Conservation (phyloP, 2,329 filamentous ascomycete species). For the Diaporthe citrichinensis region DNA sequence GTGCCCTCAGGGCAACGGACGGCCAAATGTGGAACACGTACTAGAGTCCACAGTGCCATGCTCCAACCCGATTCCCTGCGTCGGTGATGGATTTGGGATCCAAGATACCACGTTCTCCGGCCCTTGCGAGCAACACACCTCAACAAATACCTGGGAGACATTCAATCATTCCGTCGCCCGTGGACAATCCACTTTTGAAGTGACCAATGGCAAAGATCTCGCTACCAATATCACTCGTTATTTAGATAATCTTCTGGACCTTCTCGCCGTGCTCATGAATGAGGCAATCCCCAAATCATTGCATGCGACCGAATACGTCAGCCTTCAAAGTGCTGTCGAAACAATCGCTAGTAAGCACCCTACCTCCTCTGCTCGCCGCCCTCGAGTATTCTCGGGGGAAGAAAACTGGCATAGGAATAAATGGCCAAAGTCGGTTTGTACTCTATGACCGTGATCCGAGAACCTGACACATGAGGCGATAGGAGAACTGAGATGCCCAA, state of each 20-base stretch:
- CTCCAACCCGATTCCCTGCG: constrained; percentile 10
- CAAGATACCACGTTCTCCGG: not conserved
- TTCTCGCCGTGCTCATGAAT: not conserved
- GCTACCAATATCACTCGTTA: not conserved
- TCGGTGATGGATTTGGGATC: not conserved
- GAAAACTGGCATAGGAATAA: not conserved
- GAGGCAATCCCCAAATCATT: not conserved
- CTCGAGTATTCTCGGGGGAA: not conserved
- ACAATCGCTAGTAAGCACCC: not conserved
- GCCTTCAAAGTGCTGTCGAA: not conserved
- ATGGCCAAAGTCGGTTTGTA: not conserved
- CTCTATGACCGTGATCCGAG: too few relatives aligned
- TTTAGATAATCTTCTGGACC: not conserved
- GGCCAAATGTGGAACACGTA: not conserved
- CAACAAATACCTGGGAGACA: not conserved
- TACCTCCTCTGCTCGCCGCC: too few relatives aligned
- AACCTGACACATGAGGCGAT: not conserved
- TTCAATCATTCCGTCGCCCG: not conserved
- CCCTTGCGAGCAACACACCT: not conserved
- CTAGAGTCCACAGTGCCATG: constrained; percentile 6
- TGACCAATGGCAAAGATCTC: not conserved
- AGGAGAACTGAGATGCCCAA: constrained; percentile 14
- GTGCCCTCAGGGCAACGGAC: not conserved
- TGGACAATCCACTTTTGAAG: not conserved
- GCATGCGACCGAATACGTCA: not conserved